Conservation (phyloP, 73 alveolate genomes). For the Paramecium pentaurelia region DNA sequence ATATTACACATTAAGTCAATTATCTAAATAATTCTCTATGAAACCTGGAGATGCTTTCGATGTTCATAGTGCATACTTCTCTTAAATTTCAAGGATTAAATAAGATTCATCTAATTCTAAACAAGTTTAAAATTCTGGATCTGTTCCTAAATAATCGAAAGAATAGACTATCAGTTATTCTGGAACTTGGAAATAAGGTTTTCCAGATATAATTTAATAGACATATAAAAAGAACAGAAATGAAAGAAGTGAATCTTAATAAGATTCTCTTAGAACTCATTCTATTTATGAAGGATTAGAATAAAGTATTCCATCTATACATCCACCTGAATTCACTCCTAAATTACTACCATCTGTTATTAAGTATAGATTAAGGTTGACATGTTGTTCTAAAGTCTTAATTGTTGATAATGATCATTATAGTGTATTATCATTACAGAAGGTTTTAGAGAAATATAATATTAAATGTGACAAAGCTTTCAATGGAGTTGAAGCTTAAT, state of each 20-base stretch:
- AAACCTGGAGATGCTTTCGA: constrained; percentile 4
- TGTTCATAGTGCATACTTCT: neutral
- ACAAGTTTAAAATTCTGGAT: neutral
- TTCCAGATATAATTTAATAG: neutral
- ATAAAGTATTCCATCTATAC: neutral
- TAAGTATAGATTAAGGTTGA: neutral
- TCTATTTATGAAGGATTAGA: neutral
- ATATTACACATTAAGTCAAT: neutral
- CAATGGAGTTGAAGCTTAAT: constrained; percentile 13
- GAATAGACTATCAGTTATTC: neutral
- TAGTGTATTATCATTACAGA: neutral
- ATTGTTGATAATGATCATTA: constrained; percentile 43
- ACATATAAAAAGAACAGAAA: neutral
- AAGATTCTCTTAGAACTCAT: neutral
- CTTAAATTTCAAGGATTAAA: neutral
- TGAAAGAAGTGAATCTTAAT: neutral
- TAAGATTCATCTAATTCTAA: neutral
- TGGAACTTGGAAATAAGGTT: neutral
- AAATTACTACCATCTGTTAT: neutral
- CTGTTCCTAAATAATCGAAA: neutral
- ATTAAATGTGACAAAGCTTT: constrained; percentile 13
- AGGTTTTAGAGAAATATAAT: neutral
- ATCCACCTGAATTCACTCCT: constrained; percentile 7
- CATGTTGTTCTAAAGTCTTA: constrained; percentile 13
- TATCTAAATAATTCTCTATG: neutral